Base-by-base conservation (phyloP, 1,284 basidiomycete genomes). In the Tilletia horrida region DNA sequence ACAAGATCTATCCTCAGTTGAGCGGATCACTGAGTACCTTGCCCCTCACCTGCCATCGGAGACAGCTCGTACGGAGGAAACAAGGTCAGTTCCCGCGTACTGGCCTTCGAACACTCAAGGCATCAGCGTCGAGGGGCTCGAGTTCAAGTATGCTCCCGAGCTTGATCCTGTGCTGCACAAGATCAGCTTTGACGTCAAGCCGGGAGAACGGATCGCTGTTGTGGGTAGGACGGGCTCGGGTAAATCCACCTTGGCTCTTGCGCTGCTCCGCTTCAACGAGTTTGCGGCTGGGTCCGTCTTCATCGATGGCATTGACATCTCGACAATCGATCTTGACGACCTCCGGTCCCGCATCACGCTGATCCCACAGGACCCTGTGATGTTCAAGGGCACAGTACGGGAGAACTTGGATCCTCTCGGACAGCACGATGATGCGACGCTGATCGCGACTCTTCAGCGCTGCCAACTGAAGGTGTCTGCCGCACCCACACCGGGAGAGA, bases 21-120 rank as follows among this genome's bases (percentile, higher is more conserved):
- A 97, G 82, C 89, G 93, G 52, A 87, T 96, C 78, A 91, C 91
- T 79, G 91, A 93, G 80, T 95, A 92, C 82, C 71, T 18, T 40
- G 72, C 13, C 43, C 81, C 0, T 80, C 68, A 59, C 43, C 57
- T 74, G 62, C 64, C 66, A 14, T n/a, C 14, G 35, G 67, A 68
- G 35, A 29, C 47, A 7, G 25, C 63, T 2, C 31, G 25, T 35
- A 61, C 64, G 4, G 31, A 23, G 14, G 52, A 68, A 21, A 57
- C 50, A 14, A 57, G 25, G 21, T 85, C 86, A 14, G 35, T 29
- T 3, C 86, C 87, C 1, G 75, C 85, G 0, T 83, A 85, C 7
- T 93, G 91, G 91, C 91, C 91, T 0, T 80, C 84, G 0, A 80
- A 84, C 2, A 90, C 90, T 7, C 27, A 35, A 14, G 81, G 82